These are phyloP conservation scores for Novymonas esmeraldas DNA, from an alignment of 208 protist species.

Conservation along the genomic window DNA sequence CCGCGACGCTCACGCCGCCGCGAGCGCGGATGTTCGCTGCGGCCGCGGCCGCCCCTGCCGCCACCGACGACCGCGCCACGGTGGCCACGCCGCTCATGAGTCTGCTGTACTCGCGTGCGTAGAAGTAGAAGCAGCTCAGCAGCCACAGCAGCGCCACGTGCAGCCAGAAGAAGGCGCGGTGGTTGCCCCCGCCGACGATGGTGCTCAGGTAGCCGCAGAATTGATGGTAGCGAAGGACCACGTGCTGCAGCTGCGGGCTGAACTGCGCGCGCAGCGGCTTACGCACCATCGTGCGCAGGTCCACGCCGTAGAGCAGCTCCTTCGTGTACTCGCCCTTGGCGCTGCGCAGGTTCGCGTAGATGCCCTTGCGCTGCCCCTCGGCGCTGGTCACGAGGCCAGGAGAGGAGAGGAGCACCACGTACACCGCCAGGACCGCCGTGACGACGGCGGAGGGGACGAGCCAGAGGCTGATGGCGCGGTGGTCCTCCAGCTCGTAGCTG, in stretches of 20 bases:
- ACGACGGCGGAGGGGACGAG: constrained; percentile 31
- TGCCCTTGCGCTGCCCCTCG: constrained; percentile 53
- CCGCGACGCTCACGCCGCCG: not conserved
- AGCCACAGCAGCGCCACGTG: constrained; percentile 35
- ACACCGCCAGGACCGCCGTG: constrained; percentile 14
- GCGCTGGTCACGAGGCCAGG: constrained; percentile 44
- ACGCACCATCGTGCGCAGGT: constrained; percentile 62
- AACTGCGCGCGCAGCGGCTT: constrained; percentile 84
- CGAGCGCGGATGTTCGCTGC: too few relatives aligned
- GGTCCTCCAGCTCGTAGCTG: constrained; percentile 21
- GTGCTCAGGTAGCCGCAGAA: constrained; percentile 70
- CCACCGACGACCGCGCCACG: not conserved
- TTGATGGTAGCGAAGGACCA: constrained; percentile 82
- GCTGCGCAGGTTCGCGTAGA: constrained; percentile 63
- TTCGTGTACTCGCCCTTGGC: constrained; percentile 50
- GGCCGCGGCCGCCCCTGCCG: not conserved
- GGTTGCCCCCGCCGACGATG: constrained; percentile 79
- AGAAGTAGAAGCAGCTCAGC: constrained; percentile 38
- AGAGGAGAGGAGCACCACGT: constrained; percentile 27
- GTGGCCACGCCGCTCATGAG: constrained; percentile 10
- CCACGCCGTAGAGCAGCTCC: constrained; percentile 47
- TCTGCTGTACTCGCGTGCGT: constrained; percentile 26
- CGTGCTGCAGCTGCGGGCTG: constrained; percentile 52
- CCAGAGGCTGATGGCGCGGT: constrained; percentile 24
- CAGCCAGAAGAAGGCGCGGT: constrained; percentile 55